Evolutionary conservation across 306 rosid species (phyloP).

Genomic region (Sphenostylis stenocarpa): DNA sequence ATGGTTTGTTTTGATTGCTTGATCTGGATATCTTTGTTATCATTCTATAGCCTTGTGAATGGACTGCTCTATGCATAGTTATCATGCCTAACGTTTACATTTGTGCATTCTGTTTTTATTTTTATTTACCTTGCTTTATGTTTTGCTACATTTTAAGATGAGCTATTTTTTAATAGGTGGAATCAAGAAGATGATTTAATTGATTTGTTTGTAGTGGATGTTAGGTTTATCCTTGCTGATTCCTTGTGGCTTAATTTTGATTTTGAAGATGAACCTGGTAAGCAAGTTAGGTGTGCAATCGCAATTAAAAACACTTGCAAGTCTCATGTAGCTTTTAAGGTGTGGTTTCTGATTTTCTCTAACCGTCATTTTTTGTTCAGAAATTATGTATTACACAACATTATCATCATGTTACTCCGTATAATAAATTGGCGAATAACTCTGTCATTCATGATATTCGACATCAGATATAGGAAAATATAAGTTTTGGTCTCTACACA

Average conservation of each 20-base stretch:
- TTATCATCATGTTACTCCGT: neutral
- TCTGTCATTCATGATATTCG: constrained; percentile 6
- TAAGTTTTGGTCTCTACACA: neutral
- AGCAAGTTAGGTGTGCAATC: constrained; percentile 93
- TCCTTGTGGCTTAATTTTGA: constrained; percentile 28
- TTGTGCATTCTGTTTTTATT: constrained; percentile 10
- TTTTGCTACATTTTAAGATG: constrained; percentile 4
- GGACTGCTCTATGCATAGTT: constrained; percentile 5
- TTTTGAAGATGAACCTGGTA: constrained; percentile 90
- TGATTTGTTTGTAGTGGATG: constrained; percentile 17
- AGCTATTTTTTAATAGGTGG: constrained; percentile 9
- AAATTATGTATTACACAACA: constrained; percentile 10
- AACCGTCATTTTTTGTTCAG: neutral
- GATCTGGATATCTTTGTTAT: neutral
- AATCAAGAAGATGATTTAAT: constrained; percentile 9
- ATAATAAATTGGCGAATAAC: neutral
- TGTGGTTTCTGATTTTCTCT: constrained; percentile 35
- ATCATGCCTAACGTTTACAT: neutral
- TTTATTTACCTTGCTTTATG: neutral
- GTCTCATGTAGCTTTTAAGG: constrained; percentile 95
- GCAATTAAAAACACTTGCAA: constrained; percentile 89
- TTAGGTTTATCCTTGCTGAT: constrained; percentile 28
- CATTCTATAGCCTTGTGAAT: neutral
- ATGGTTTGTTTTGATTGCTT: constrained; percentile 18
- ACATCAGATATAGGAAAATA: neutral